These are phyloP conservation scores for Mycena chlorophos DNA, from an alignment of 768 basidiomycete species.

Conservation along the genomic window DNA sequence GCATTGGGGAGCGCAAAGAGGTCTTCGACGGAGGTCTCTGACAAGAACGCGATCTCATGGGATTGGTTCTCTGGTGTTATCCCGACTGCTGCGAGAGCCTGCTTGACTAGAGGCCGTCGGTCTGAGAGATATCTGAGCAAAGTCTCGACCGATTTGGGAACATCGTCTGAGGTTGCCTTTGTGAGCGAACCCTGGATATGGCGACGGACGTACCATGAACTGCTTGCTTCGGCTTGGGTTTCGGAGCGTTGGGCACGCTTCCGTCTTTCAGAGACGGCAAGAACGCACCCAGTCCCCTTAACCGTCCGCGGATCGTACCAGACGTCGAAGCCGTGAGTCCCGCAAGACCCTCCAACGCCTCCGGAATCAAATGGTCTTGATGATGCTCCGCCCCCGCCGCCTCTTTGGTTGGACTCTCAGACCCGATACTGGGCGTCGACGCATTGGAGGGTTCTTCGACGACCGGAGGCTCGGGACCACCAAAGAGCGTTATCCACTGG, in stretches of 20 bases:
- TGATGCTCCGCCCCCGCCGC: slow-evolving; percentile 24
- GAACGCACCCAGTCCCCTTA: slow-evolving; percentile 59
- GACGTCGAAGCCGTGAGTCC: slow-evolving; percentile 33
- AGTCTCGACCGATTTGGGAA: slow-evolving; percentile 77
- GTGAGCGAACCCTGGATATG: not conserved
- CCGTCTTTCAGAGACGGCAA: slow-evolving; percentile 58
- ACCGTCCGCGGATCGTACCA: slow-evolving; percentile 48
- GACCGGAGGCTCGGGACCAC: slow-evolving; percentile 54
- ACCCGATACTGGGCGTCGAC: slow-evolving; percentile 26
- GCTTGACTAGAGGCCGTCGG: slow-evolving; percentile 80
- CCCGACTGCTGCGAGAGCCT: slow-evolving; percentile 68
- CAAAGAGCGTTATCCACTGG: slow-evolving; percentile 80
- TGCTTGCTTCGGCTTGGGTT: slow-evolving; percentile 29
- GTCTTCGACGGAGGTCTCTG: slow-evolving; percentile 69
- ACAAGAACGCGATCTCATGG: slow-evolving; percentile 66
- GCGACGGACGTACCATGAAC: slow-evolving; percentile 32
- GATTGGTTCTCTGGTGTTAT: slow-evolving; percentile 70
- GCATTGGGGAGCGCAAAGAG: slow-evolving; percentile 78
- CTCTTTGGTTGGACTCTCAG: slow-evolving; percentile 16
- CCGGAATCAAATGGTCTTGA: slow-evolving; percentile 29
- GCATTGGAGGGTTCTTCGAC: slow-evolving; percentile 29
- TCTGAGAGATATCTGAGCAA: slow-evolving; percentile 87
- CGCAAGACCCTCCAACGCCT: slow-evolving; percentile 34
- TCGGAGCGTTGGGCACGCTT: slow-evolving; percentile 46
- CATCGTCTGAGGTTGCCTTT: slow-evolving; percentile 46